phyloP scores from a whole-genome alignment of 805 yeast genomes.

The Komagataella pseudopastoris region DNA sequence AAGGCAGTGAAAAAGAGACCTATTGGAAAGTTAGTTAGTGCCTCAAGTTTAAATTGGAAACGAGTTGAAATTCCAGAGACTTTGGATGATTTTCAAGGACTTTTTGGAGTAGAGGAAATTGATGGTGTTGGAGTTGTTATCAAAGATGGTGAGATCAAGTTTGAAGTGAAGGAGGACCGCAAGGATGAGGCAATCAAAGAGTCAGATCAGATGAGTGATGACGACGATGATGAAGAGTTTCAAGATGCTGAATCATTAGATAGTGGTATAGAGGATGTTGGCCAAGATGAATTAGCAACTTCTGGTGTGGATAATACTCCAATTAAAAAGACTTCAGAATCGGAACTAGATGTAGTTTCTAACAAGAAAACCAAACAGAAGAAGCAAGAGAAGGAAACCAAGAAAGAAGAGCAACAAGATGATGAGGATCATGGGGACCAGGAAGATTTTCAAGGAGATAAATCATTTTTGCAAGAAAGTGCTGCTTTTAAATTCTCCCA shows the following conservation, averaged over 20 bases:
- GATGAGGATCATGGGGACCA: conserved; percentile 1
- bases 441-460: conserved; percentile 5
- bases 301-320: background rate
- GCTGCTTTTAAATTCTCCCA: conserved; percentile 4
- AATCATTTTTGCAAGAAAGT: conserved; percentile 4
- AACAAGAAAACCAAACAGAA: conserved; percentile 2
- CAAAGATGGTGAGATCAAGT: conserved; percentile 54
- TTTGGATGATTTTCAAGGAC: conserved; percentile 78
- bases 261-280: conserved; percentile 5
- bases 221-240: conserved; percentile 11
- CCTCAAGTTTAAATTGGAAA: conserved; percentile 59
- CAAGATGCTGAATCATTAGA: conserved; percentile 9
- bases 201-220: conserved; percentile 8
- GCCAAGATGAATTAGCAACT: background rate
- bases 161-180: conserved; percentile 24
- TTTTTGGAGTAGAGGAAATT: conserved; percentile 85
- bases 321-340: background rate
- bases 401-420: conserved; percentile 2
- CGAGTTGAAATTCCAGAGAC: conserved; percentile 73
- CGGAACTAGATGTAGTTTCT: background rate
- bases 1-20: background rate
- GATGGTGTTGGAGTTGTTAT: conserved; percentile 83
- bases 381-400: conserved; percentile 10
- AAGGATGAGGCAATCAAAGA: conserved; percentile 16
- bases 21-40: conserved; percentile 22